A percentile compares a stretch with the other conserved stretches of the same genome.
phyloP scores from a whole-genome alignment of 2,329 filamentous ascomycete genomes.

The Pseudogymnoascus sp. region DNA sequence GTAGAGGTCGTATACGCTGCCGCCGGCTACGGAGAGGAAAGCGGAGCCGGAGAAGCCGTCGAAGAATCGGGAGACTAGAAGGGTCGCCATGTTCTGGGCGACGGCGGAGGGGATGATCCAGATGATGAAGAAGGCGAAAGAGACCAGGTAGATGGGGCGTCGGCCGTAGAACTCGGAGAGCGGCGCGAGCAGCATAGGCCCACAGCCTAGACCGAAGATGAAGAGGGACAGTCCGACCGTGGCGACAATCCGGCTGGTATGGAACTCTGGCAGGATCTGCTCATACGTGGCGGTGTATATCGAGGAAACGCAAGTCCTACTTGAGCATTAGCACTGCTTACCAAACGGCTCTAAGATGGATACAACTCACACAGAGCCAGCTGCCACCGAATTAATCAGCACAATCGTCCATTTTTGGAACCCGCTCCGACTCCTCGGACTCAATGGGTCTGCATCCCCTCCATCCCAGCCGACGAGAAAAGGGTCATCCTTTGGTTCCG shows the following conservation, averaged over 20 bases:
- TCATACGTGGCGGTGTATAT: conserved; percentile 78
- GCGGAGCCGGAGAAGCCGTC: conserved; percentile 62
- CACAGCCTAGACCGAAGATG: conserved; percentile 62
- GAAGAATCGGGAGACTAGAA: conserved; percentile 72
- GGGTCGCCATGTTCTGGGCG: conserved; percentile 71
- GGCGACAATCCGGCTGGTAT: conserved; percentile 60
- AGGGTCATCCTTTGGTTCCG: conserved; percentile 30
- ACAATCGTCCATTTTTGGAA: conserved; percentile 74
- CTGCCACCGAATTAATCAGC: conserved; percentile 58
- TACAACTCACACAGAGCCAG: conserved; percentile 68
- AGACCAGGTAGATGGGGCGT: conserved; percentile 68
- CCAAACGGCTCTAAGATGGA: not conserved
- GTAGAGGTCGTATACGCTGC: conserved; percentile 79
- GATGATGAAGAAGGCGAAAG: conserved; percentile 66
- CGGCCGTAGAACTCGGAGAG: conserved; percentile 68
- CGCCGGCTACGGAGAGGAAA: conserved; percentile 68
- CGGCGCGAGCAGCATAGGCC: conserved; percentile 48
- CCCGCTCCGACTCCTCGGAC: conserved; percentile 60
- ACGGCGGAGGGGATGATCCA: conserved; percentile 77
- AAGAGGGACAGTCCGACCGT: conserved; percentile 77
- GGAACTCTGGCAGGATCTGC: conserved; percentile 69
- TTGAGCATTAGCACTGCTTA: not conserved
- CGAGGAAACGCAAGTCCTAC: conserved; percentile 74
- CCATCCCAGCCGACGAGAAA: conserved; percentile 71
- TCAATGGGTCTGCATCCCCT: conserved; percentile 61